Percentiles rank a stretch among this genome's conserved stretches.
Conservation (phyloP, 495 filamentous ascomycete species). For the Xylaria longipes region DNA sequence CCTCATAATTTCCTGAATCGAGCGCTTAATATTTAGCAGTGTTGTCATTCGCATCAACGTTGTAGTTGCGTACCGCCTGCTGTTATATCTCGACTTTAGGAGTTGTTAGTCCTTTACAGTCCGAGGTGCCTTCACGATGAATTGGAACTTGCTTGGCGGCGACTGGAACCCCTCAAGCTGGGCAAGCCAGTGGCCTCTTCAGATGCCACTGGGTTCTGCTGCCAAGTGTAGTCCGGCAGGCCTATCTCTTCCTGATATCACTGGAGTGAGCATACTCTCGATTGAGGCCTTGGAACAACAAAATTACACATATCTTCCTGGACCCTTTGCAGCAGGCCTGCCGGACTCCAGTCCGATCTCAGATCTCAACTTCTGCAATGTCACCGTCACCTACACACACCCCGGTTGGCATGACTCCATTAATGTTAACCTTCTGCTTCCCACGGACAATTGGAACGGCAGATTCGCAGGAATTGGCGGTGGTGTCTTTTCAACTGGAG, state of each 20-base stretch:
- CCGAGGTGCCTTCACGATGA: conserved; percentile 6
- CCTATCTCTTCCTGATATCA: conserved; percentile 13
- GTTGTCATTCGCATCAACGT: not conserved
- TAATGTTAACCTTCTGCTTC: conserved; percentile 47
- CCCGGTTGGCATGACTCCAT: conserved; percentile 48
- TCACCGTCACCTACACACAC: conserved; percentile 53
- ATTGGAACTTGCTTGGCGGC: conserved; percentile 10
- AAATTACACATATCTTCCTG: conserved; percentile 19
- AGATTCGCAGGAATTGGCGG: conserved; percentile 53
- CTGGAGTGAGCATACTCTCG: conserved; percentile 9
- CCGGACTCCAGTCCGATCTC: conserved; percentile 1
- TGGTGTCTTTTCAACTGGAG: conserved; percentile 48
- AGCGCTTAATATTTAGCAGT: not conserved
- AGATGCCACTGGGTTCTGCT: conserved; percentile 2
- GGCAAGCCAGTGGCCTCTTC: conserved; percentile 17
- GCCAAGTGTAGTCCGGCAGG: conserved; percentile 2
- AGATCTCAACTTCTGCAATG: conserved; percentile 47
- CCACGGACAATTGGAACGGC: conserved; percentile 49
- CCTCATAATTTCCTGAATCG: not conserved
- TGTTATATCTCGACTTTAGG: not conserved
- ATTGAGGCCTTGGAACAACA: conserved; percentile 13
- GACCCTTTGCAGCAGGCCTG: conserved; percentile 6
- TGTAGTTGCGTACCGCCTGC: not conserved
- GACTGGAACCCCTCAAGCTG: conserved; percentile 12
- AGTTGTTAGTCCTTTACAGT: not conserved